Evolutionary conservation across 2,329 filamentous ascomycete species (phyloP).

Genomic region (Trichophyton mentagrophytes): DNA sequence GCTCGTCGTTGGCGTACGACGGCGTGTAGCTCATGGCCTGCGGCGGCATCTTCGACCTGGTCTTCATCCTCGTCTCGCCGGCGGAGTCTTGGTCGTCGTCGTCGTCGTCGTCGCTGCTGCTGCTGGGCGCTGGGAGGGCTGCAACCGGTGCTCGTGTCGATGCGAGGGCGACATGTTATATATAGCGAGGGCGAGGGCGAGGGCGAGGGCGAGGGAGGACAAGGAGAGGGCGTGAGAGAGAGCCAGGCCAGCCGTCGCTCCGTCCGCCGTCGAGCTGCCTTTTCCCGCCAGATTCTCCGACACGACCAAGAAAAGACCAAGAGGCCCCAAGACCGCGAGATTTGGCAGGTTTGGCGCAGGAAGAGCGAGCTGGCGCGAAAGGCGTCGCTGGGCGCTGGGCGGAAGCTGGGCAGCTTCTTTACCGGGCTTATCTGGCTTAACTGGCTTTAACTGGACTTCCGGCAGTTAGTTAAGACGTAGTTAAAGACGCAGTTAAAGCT

Average conservation of each 20-base stretch:
- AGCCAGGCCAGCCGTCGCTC: not conserved
- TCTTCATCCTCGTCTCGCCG: not conserved
- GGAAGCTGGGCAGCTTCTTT: not conserved
- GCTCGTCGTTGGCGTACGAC: constrained; percentile 1
- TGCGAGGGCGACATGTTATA: not conserved
- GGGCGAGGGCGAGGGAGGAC: not conserved
- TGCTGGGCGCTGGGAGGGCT: too few relatives aligned
- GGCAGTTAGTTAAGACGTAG: too few relatives aligned
- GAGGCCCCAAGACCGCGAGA: not conserved
- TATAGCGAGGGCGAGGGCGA: not conserved
- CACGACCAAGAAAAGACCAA: constrained; percentile 2
- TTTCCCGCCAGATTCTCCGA: not conserved
- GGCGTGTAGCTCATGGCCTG: constrained; percentile 3
- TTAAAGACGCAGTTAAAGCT: not conserved
- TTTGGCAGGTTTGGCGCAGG: not conserved
- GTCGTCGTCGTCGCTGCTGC: too few relatives aligned
- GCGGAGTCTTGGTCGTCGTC: not conserved
- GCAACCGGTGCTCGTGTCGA: too few relatives aligned
- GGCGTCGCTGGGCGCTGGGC: not conserved
- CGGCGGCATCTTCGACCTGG: not conserved
- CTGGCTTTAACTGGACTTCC: not conserved
- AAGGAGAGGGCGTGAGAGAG: not conserved
- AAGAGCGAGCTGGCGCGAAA: not conserved
- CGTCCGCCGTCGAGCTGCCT: not conserved
- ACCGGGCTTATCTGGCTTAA: too few relatives aligned